phyloP scores from a whole-genome alignment of 345 rosid species.

The Aurinia saxatilis region DNA sequence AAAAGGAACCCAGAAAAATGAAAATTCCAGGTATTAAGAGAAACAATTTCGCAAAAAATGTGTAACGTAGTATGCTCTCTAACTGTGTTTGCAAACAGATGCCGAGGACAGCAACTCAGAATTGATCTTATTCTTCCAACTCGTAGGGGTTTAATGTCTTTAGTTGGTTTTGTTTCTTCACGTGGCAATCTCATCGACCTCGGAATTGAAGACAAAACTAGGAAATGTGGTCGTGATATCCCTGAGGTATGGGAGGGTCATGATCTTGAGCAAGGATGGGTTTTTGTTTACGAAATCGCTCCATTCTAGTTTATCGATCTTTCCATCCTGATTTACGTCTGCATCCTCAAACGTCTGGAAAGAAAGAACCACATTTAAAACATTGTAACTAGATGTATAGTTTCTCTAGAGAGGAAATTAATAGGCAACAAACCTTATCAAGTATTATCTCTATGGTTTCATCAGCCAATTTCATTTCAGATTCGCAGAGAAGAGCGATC shows the following conservation, averaged over 20 bases:
- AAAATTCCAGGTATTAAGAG: neutral
- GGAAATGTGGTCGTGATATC: slow-evolving; percentile 95
- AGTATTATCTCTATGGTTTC: slow-evolving; percentile 93
- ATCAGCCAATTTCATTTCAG: slow-evolving; percentile 94
- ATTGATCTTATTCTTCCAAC: slow-evolving; percentile 3
- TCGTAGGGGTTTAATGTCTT: too few species aligned
- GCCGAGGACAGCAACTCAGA: slow-evolving; percentile 4
- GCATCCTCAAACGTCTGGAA: slow-evolving; percentile 88
- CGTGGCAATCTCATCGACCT: slow-evolving; percentile 85
- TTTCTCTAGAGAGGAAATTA: neutral
- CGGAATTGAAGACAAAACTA: slow-evolving; percentile 87
- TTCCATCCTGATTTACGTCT: slow-evolving; percentile 74
- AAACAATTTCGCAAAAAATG: neutral
- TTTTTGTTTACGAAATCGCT: slow-evolving; percentile 68
- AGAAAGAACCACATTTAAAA: neutral
- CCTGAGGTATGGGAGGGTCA: slow-evolving; percentile 94
- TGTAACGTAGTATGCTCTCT: neutral
- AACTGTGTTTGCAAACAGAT: slow-evolving; percentile 19
- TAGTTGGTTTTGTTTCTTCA: slow-evolving; percentile 17
- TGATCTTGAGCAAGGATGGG: slow-evolving; percentile 84
- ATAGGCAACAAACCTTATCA: slow-evolving; percentile 56
- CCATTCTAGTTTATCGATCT: slow-evolving; percentile 86
- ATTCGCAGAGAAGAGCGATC: slow-evolving; percentile 93
- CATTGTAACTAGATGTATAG: neutral
- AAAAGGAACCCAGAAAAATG: slow-evolving; percentile 14